Base-by-base conservation (phyloP, 2,329 filamentous ascomycete genomes). In the Pseudogymnoascus sp. region DNA sequence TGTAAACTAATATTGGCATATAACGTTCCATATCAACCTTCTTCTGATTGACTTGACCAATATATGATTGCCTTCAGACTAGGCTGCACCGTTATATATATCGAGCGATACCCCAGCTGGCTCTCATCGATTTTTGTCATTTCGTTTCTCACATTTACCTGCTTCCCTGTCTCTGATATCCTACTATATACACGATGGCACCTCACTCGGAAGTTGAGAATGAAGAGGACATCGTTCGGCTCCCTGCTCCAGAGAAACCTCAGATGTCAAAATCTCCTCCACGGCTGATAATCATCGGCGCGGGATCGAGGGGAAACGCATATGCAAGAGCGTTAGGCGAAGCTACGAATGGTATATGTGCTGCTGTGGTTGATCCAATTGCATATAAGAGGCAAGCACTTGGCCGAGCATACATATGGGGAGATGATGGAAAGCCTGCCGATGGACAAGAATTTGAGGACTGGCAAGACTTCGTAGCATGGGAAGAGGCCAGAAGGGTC, bases 331-430 rank as follows among this genome's bases (percentile, higher is more conserved):
- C 87, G 61, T 85, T 91, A 7, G 74, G 77, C n/a, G 78, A 80
- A 14, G 84, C 83, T 16, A 87, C 83, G 64, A 82, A 85, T 66
- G 90, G 88, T 5, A 72, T 87, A 33, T 83, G 97, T 64, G 83
- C 82, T 21, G 90, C 90, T 26, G 84, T 99, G 14, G 91, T 89
- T 21, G 94, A 97, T 69, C 91, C 92, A 0, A 79, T 91, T 67
- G 73, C 80, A 12, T 94, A 87, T 76, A 95, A 96, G 75, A 85
- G 93, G 4, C 77, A 81, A 43, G 79, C 82, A 0, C 86, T 97
- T 60, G 90, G 89, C 11, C 76, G 78, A 12, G 83, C 78, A 64
- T 91, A 89, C 73, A 89, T 97, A 69, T 93, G 90, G 90, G 82
- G 82, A 3, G 69, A 75, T 1, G 68, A 69, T 0, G 70, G 71